A percentile compares a stretch with the other conserved stretches of the same genome.
Evolutionary conservation across 1,284 basidiomycete species (phyloP).

Genomic region (Moesziomyces sp.): DNA sequence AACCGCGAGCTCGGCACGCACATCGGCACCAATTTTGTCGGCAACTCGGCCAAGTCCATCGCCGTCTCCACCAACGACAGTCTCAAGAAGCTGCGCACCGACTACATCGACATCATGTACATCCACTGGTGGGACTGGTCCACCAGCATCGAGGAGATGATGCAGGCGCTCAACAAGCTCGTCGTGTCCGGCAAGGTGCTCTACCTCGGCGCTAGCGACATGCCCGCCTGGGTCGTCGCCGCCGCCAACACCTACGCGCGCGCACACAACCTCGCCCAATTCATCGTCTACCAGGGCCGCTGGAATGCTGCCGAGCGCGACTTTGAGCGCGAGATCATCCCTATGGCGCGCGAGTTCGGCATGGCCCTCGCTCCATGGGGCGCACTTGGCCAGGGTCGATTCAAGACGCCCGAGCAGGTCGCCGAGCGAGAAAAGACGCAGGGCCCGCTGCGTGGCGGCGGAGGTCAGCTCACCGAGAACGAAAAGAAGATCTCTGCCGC

Average conservation of each 20-base stretch:
- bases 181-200: conserved; percentile 71
- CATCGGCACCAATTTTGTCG: conserved; percentile 69
- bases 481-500: conserved; percentile 49
- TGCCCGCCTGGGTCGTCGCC: conserved; percentile 74
- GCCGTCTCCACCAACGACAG: conserved; percentile 63
- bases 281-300: conserved; percentile 74
- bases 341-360: conserved; percentile 72
- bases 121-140: conserved; percentile 73
- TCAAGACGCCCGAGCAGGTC: conserved; percentile 66
- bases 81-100: conserved; percentile 74
- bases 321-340: conserved; percentile 75
- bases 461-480: conserved; percentile 33
- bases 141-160: conserved; percentile 73
- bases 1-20: conserved; percentile 33
- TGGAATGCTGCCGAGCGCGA: conserved; percentile 73
- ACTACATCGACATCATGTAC: conserved; percentile 72
- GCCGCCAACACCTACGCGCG: conserved; percentile 73
- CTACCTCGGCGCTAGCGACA: conserved; percentile 71
- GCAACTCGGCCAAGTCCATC: conserved; percentile 69
- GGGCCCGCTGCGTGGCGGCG: conserved; percentile 46
- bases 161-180: conserved; percentile 72
- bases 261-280: conserved; percentile 71
- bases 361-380: conserved; percentile 73
- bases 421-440: conserved; percentile 45
- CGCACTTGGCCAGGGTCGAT: conserved; percentile 71